Evolutionary conservation across 306 rosid genomes (phyloP), one percentile per base, ranked within the genome.

Genomic region (Prinsepia uniflora): DNA sequence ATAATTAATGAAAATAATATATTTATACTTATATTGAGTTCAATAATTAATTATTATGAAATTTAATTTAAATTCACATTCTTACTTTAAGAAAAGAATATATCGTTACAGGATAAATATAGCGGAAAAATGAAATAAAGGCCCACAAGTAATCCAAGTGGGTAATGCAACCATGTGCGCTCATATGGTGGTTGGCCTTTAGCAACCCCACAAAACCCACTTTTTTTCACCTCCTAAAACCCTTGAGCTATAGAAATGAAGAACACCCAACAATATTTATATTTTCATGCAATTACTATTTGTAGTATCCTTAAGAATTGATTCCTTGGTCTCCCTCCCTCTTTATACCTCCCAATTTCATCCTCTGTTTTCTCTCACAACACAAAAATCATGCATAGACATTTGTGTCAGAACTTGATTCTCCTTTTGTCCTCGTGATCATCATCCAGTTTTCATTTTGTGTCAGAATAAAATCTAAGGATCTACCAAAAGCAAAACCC

Each of bases 101-200:
- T 30, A 30, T 30, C 36, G 36, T 30, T 30, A 30, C 36, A 2
- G 36, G 2, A 30, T 30, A 30, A 30, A 30, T 3, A 30, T 2
- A 30, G 2, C 40, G 22, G 41, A 69, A 68, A 53, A 68, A 53
- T 54, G 44, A 68, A 59, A 34, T 41, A 7, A 54, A 69, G 81
- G 53, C 77, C 82, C 75, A 67, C 57, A 46, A 22, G 6, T 50
- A 10, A 44, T 67, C 54, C 78, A 72, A 78, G 78, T 67, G 70
- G 71, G 70, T 60, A 68, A 60, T 72, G 78, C 65, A 73, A 78
- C 82, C 82, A 78, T 78, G 82, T 78, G 82, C 82, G 22, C 49
- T 60, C 78, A 68, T 78, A 61, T 53, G 74, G 78, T 73, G 40
- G 74, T 61, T 68, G 82, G 78, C 78, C 70, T 61, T 50, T 22